Evolutionary conservation across 306 rosid species (phyloP).

Genomic region (Fagus sylvatica): DNA sequence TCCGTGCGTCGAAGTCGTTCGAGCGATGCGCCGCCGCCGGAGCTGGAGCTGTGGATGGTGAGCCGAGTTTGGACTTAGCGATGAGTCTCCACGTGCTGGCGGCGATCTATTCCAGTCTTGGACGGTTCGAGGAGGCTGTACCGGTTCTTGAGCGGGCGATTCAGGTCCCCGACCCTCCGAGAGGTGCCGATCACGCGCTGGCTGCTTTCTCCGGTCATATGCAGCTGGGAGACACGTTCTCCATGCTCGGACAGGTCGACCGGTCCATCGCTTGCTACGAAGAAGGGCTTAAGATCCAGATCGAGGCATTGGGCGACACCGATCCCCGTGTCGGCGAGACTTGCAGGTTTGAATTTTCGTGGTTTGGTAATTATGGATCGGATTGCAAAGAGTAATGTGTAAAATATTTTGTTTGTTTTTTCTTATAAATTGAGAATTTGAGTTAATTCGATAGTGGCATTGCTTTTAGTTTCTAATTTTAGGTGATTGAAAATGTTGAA

Average conservation of each 20-base stretch:
- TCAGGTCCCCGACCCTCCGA: slow-evolving; percentile 55
- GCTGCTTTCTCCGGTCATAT: slow-evolving; percentile 94
- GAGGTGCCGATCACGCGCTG: slow-evolving; percentile 90
- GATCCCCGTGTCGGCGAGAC: slow-evolving; percentile 98
- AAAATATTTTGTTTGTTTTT: no score
- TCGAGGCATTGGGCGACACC: slow-evolving; percentile 83
- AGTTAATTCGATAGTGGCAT: no score
- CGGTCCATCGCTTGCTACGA: slow-evolving; percentile 76
- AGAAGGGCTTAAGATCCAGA: slow-evolving; percentile 92
- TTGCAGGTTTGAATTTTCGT: slow-evolving; percentile 52
- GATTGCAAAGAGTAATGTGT: no score
- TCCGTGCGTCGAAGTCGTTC: slow-evolving; percentile 85
- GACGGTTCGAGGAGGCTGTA: slow-evolving; percentile 91
- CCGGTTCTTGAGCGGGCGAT: slow-evolving; percentile 93
- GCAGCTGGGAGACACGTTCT: slow-evolving; percentile 94
- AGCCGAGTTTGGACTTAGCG: slow-evolving; percentile 89
- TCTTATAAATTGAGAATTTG: no score
- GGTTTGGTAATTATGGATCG: no score
- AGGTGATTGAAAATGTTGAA: no score
- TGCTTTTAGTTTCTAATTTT: no score
- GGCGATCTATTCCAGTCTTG: slow-evolving; percentile 88
- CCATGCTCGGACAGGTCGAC: slow-evolving; percentile 94
- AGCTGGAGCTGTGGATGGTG: slow-evolving; percentile 38
- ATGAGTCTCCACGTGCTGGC: slow-evolving; percentile 97
- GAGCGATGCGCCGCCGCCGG: slow-evolving; percentile 67